A percentile compares a stretch with the other conserved stretches of the same genome.
phyloP scores from a whole-genome alignment of 2,329 filamentous ascomycete genomes.

The Scytalidium sp. region DNA sequence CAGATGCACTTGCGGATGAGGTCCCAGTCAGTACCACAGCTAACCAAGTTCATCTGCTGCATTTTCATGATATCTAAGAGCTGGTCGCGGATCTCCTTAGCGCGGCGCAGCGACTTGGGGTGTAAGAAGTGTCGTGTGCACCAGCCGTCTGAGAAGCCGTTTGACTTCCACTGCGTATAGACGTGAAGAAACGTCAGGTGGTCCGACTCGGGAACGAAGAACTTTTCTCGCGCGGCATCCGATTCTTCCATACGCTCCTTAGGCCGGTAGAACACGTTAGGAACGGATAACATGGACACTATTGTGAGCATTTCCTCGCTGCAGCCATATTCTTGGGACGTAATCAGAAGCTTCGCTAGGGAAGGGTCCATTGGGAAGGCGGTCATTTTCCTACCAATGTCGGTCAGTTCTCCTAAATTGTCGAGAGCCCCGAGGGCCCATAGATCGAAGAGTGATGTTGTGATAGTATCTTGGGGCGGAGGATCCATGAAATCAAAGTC shows the following conservation, averaged over 20 bases:
- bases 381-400: constrained; percentile 88
- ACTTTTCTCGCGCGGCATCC: constrained; percentile 92
- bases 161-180: constrained; percentile 91
- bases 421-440: constrained; percentile 94
- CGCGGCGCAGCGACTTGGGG: constrained; percentile 86
- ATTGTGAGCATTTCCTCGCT: constrained; percentile 98
- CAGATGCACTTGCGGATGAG: constrained; percentile 94
- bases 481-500: constrained; percentile 99
- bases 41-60: constrained; percentile 83
- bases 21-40: constrained; percentile 97
- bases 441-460: constrained; percentile 93
- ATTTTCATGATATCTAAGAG: constrained; percentile 90
- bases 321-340: constrained; percentile 83
- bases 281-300: constrained; percentile 95
- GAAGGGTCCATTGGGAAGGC: constrained; percentile 98
- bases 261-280: constrained; percentile 93
- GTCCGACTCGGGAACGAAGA: constrained; percentile 97
- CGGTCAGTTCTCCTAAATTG: constrained; percentile 88
- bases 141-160: constrained; percentile 88
- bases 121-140: constrained; percentile 92
- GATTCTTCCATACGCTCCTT: constrained; percentile 97
- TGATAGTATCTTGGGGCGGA: constrained; percentile 95
- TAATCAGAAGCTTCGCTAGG: constrained; percentile 91
- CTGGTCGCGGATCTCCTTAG: constrained; percentile 92
- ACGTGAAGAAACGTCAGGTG: constrained; percentile 95